Conservation (phyloP, 495 filamentous ascomycete genomes). For the Penicillium coprophilum region DNA sequence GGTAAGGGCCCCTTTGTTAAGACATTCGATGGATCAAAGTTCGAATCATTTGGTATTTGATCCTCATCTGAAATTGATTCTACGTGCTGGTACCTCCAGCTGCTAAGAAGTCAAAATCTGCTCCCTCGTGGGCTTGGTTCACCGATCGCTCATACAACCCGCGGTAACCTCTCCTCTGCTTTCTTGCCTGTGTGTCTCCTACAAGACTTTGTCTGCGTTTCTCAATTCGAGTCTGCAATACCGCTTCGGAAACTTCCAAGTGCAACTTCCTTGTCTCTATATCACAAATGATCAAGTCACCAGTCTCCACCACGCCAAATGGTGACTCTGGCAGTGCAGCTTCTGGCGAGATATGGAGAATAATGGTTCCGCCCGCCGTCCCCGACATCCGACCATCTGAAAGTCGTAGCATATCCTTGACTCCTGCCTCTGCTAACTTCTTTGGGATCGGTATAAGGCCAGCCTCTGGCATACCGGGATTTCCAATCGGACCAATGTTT, state of each 20-base stretch:
- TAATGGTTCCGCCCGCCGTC: slow-evolving; percentile 67
- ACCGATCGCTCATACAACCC: slow-evolving; percentile 64
- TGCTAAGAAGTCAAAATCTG: slow-evolving; percentile 64
- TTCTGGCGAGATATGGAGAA: slow-evolving; percentile 65
- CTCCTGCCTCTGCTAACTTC: slow-evolving; percentile 57
- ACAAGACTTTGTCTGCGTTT: slow-evolving; percentile 30
- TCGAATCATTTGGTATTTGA: not conserved
- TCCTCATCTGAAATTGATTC: not conserved
- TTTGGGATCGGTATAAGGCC: slow-evolving; percentile 64
- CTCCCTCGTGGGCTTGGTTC: slow-evolving; percentile 62
- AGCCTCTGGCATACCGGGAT: slow-evolving; percentile 69
- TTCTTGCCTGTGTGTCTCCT: slow-evolving; percentile 31
- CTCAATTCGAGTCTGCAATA: slow-evolving; percentile 42
- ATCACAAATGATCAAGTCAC: slow-evolving; percentile 58
- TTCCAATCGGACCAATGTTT: slow-evolving; percentile 62
- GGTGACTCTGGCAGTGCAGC: slow-evolving; percentile 54
- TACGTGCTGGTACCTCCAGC: slow-evolving; percentile 34
- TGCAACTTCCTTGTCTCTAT: slow-evolving; percentile 44
- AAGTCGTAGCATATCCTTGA: slow-evolving; percentile 64
- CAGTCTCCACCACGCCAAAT: slow-evolving; percentile 59
- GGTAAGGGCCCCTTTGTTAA: slow-evolving; percentile 13
- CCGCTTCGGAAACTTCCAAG: slow-evolving; percentile 49
- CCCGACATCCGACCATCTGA: slow-evolving; percentile 69
- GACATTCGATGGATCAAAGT: not conserved
- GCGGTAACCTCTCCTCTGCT: slow-evolving; percentile 56